Percentiles rank a stretch among this genome's conserved stretches.
Conservation (phyloP, 495 filamentous ascomycete species). For the Penicillium roqueforti region DNA sequence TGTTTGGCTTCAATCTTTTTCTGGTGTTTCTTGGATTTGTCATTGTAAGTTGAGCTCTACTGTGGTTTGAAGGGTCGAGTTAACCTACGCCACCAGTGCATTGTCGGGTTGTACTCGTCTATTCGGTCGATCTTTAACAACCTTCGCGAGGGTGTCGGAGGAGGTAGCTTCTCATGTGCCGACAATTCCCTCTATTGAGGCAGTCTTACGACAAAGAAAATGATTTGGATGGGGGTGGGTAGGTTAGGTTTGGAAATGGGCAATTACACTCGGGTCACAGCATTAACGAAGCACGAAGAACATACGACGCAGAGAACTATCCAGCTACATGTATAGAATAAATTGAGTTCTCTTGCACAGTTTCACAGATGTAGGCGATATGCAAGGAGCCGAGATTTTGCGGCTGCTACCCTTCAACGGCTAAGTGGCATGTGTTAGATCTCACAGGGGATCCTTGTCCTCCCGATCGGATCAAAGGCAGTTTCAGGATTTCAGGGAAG, state of each 20-base stretch:
- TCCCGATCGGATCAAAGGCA: not conserved
- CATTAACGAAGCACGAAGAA: not conserved
- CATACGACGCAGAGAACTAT: not conserved
- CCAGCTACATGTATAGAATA: conserved; percentile 1
- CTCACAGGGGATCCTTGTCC: not conserved
- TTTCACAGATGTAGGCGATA: not conserved
- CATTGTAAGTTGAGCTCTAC: conserved; percentile 24
- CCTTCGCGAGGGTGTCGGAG: conserved; percentile 12
- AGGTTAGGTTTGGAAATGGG: no score
- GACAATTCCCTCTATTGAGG: conserved; percentile 24
- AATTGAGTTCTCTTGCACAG: not conserved
- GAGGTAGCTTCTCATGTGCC: conserved; percentile 30
- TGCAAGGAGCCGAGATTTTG: not conserved
- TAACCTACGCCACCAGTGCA: conserved; percentile 9
- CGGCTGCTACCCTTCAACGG: not conserved
- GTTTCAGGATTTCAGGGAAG: not conserved
- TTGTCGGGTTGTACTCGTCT: conserved; percentile 33
- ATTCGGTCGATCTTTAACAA: conserved; percentile 26
- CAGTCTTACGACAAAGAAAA: not conserved
- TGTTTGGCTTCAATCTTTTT: conserved; percentile 23
- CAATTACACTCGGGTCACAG: not conserved
- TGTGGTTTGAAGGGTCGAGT: not conserved
- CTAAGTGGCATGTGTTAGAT: not conserved
- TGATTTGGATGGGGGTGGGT: not conserved
- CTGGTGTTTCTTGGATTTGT: conserved; percentile 23